Conservation (phyloP, 208 protist genomes). For the Tritrichomonas musculus region DNA sequence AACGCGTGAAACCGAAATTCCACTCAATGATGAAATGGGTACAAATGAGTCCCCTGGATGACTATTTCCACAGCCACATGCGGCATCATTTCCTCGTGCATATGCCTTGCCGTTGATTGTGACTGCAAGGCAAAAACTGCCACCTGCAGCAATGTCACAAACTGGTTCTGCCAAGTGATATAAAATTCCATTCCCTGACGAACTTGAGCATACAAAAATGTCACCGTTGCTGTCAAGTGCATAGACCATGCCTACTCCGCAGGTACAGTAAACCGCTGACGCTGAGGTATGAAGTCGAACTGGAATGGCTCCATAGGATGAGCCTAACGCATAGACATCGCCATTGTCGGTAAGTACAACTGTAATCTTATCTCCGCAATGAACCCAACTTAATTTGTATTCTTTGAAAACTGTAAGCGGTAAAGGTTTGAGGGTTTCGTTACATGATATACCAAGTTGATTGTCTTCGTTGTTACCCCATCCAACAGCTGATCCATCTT, state of each 20-base stretch:
- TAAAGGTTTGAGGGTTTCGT: not conserved
- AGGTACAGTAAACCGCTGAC: not conserved
- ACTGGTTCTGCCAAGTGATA: not conserved
- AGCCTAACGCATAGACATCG: not conserved
- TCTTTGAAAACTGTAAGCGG: not conserved
- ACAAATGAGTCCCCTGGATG: not conserved
- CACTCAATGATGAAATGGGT: not conserved
- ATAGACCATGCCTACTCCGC: not conserved
- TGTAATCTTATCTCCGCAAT: conserved; percentile 29
- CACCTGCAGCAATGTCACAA: not conserved
- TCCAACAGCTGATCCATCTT: not conserved
- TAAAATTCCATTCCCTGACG: not conserved
- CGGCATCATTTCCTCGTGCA: not conserved
- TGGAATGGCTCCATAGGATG: not conserved
- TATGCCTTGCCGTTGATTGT: not conserved
- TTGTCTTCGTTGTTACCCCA: conserved; percentile 13
- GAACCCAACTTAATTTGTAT: not conserved
- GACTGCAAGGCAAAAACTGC: not conserved
- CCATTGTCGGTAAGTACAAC: not conserved
- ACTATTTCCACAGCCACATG: not conserved
- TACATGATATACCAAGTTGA: not conserved
- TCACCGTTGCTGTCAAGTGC: not conserved
- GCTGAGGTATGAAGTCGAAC: not conserved
- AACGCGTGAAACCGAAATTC: not conserved
- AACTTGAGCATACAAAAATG: not conserved